phyloP scores from a whole-genome alignment of 2,329 filamentous ascomycete genomes.

The Talaromyces marneffei region DNA sequence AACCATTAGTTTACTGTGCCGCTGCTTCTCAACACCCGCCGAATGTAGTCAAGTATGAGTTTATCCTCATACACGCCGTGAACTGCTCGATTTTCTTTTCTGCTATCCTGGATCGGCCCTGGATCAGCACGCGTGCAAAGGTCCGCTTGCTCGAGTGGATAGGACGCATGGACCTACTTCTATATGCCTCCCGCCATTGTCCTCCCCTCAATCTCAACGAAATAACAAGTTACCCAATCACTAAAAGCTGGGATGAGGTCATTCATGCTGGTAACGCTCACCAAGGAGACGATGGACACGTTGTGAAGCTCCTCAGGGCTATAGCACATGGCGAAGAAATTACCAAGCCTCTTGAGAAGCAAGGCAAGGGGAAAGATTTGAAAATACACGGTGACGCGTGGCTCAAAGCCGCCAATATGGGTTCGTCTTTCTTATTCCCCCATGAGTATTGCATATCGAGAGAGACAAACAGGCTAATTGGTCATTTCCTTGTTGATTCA shows the following conservation, averaged over 20 bases:
- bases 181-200: constrained; percentile 65
- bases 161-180: constrained; percentile 64
- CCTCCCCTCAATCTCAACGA: constrained; percentile 56
- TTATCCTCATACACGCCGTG: constrained; percentile 2
- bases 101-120: constrained; percentile 55
- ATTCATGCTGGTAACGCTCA: constrained; percentile 43
- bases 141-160: constrained; percentile 74
- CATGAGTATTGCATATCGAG: background rate
- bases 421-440: constrained; percentile 21
- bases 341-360: constrained; percentile 31
- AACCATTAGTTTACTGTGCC: constrained; percentile 47
- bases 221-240: constrained; percentile 56
- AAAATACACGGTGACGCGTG: constrained; percentile 40
- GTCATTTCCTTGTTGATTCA: background rate
- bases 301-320: constrained; percentile 67
- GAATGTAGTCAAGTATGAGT: constrained; percentile 17
- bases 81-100: constrained; percentile 18
- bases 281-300: constrained; percentile 70
- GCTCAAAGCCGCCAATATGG: constrained; percentile 42
- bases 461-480: background rate
- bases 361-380: constrained; percentile 24
- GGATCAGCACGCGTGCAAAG: constrained; percentile 57
- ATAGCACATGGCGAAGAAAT: constrained; percentile 59
- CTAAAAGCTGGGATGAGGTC: constrained; percentile 42
- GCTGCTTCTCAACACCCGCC: constrained; percentile 18